phyloP scores from a whole-genome alignment of 2,329 filamentous ascomycete species.

The Westerdykella aurantiaca region DNA sequence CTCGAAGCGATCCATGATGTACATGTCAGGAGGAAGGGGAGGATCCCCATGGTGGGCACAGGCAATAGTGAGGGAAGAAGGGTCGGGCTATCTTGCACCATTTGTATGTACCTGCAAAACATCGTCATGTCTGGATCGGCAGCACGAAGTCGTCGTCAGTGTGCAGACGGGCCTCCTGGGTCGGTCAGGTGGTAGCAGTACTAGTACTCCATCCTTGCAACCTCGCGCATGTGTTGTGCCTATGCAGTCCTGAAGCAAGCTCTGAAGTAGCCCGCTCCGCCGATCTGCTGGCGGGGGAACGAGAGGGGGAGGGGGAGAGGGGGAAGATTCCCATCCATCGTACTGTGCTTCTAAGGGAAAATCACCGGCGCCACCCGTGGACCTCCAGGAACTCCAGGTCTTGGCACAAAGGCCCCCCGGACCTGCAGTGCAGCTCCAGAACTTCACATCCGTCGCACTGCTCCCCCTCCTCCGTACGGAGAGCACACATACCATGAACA shows the following conservation, averaged over 20 bases:
- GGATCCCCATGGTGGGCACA: constrained; percentile 1
- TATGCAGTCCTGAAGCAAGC: too few species aligned
- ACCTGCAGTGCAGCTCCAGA: too few species aligned
- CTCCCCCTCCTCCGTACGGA: background rate
- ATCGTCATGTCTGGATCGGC: too few species aligned
- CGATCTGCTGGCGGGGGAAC: background rate
- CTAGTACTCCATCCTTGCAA: too few species aligned
- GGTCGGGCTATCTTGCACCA: constrained; percentile 3
- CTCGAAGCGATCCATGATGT: constrained; percentile 15
- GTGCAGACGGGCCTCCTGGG: too few species aligned
- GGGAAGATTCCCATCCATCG: too few species aligned
- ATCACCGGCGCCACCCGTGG: background rate
- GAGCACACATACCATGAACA: constrained; percentile 65
- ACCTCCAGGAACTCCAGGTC: background rate
- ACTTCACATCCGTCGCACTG: background rate
- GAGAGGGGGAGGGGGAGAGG: too few species aligned
- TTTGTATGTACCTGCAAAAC: background rate
- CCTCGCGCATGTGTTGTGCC: too few species aligned
- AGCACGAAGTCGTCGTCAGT: too few species aligned
- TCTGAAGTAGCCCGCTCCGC: too few species aligned
- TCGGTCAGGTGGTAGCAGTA: too few species aligned
- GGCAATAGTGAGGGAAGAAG: background rate
- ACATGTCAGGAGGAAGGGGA: constrained; percentile 1
- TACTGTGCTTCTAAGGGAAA: too few species aligned
- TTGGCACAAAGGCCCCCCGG: constrained; percentile 3